Conservation (phyloP, 805 yeast species). For the Scheffersomyces lignosus region DNA sequence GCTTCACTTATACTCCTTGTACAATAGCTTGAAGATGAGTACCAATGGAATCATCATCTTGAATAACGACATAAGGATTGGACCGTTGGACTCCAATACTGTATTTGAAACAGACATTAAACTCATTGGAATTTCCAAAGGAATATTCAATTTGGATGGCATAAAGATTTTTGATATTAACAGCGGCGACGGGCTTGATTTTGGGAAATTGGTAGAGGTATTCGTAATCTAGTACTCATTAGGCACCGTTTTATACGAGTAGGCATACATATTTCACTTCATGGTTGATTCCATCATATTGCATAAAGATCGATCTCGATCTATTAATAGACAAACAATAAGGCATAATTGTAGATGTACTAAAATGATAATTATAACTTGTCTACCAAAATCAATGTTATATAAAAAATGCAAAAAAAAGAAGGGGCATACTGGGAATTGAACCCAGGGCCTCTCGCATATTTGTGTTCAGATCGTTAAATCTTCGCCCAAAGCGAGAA, state of each 20-base stretch:
- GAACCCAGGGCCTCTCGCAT: slow-evolving; percentile 37
- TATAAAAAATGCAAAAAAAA: too few species aligned
- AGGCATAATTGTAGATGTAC: too few species aligned
- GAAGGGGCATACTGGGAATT: slow-evolving; percentile 32
- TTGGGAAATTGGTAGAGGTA: slow-evolving; percentile 70
- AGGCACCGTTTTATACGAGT: not conserved
- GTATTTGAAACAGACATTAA: slow-evolving; percentile 64
- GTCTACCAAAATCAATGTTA: too few species aligned
- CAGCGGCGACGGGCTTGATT: slow-evolving; percentile 68
- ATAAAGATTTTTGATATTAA: slow-evolving; percentile 61
- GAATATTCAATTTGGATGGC: slow-evolving; percentile 64
- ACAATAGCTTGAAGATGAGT: slow-evolving; percentile 38
- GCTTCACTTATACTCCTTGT: slow-evolving; percentile 27
- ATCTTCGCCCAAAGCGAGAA: slow-evolving; percentile 21
- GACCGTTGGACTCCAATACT: slow-evolving; percentile 58
- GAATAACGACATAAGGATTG: slow-evolving; percentile 64
- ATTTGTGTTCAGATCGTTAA: slow-evolving; percentile 9
- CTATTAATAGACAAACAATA: not conserved
- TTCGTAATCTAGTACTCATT: slow-evolving; percentile 48
- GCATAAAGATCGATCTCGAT: not conserved
- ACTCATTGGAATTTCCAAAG: slow-evolving; percentile 62
- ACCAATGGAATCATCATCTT: slow-evolving; percentile 61
- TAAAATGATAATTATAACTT: too few species aligned
- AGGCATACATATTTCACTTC: not conserved
- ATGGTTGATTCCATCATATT: not conserved